These are phyloP conservation scores for Thermothielavioides terrestris DNA, from an alignment of 495 filamentous ascomycete species.

Conservation along the genomic window DNA sequence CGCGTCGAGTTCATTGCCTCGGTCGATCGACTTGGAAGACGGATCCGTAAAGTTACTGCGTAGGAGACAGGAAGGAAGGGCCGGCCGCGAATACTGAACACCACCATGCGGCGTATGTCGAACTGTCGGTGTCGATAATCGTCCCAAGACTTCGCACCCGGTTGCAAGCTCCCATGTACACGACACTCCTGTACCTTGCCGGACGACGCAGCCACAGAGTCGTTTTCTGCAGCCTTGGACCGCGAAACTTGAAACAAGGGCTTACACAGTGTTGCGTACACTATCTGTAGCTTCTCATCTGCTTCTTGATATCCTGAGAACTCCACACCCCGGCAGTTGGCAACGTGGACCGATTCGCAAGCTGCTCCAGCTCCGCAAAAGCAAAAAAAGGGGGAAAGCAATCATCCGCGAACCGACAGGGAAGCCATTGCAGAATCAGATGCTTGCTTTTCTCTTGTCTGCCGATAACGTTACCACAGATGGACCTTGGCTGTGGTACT, in stretches of 20 bases:
- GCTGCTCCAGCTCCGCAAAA: no score
- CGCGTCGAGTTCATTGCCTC: not conserved
- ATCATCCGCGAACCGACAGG: not conserved
- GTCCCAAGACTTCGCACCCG: no score
- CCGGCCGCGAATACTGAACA: constrained; percentile 1
- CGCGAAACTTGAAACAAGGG: not conserved
- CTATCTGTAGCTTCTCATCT: not conserved
- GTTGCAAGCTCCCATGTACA: no score
- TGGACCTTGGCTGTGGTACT: not conserved
- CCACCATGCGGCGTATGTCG: not conserved
- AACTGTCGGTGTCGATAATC: not conserved
- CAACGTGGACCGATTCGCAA: no score
- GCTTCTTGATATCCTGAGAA: not conserved
- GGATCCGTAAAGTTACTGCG: no score
- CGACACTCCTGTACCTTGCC: no score
- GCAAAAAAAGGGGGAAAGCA: no score
- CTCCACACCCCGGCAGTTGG: constrained; percentile 1
- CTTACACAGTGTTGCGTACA: not conserved
- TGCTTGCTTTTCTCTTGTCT: not conserved
- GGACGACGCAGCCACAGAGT: no score
- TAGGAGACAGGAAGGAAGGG: not conserved
- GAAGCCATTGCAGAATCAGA: constrained; percentile 1
- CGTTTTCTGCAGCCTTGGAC: no score
- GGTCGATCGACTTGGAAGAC: not conserved
- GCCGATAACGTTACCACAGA: not conserved